phyloP scores from a whole-genome alignment of 1,284 basidiomycete genomes.

The Uromyces viciae-fabae region DNA sequence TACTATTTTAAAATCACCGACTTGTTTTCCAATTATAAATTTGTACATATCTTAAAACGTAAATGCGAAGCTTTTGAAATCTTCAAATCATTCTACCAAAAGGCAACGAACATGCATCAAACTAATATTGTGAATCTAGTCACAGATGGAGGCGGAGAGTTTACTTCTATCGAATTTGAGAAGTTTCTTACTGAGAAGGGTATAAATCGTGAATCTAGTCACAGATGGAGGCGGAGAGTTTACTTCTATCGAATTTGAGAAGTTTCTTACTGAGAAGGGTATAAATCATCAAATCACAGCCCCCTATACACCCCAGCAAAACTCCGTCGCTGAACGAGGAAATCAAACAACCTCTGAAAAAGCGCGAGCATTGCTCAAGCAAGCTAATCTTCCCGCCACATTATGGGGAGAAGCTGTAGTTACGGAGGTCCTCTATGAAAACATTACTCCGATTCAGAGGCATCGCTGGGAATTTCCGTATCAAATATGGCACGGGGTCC shows the following conservation, averaged over 20 bases:
- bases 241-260: slow-evolving; percentile 49
- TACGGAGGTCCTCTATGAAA: slow-evolving; percentile 54
- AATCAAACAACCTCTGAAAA: slow-evolving; percentile 53
- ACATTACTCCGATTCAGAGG: slow-evolving; percentile 45
- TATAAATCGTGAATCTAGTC: neutral
- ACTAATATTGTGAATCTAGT: neutral
- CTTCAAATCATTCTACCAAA: neutral
- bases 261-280: slow-evolving; percentile 48
- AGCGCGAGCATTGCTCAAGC: slow-evolving; percentile 51
- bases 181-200: neutral
- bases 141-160: neutral
- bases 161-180: neutral
- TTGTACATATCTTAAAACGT: neutral
- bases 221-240: slow-evolving; percentile 55
- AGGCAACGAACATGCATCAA: neutral
- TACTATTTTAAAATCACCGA: slow-evolving; percentile 14
- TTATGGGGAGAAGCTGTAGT: slow-evolving; percentile 55
- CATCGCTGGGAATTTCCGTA: neutral
- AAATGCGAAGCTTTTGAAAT: neutral
- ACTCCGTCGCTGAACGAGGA: slow-evolving; percentile 53
- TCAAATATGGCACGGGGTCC: neutral
- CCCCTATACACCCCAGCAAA: slow-evolving; percentile 48
- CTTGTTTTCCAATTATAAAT: neutral
- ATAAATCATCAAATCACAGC: neutral
- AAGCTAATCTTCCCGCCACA: slow-evolving; percentile 50